Conservation (phyloP, 2,329 filamentous ascomycete species). For the Venturia aucupariae region DNA sequence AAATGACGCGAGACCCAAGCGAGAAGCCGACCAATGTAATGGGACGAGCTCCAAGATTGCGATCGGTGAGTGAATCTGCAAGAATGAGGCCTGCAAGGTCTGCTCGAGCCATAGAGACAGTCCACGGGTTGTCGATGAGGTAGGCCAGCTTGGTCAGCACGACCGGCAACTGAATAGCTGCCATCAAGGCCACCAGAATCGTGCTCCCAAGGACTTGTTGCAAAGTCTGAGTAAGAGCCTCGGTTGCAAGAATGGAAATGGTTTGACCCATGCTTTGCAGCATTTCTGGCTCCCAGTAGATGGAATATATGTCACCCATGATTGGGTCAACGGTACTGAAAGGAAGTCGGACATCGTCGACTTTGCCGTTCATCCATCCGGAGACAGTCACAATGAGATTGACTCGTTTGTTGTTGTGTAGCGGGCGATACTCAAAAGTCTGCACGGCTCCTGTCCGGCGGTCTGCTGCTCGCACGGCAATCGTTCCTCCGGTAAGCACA, state of each 20-base stretch:
- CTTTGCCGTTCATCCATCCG: conserved; percentile 97
- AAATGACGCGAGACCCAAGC: conserved; percentile 83
- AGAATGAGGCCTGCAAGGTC: conserved; percentile 83
- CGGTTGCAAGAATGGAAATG: conserved; percentile 94
- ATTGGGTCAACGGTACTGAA: conserved; percentile 94
- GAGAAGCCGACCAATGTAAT: conserved; percentile 94
- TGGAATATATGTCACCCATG: conserved; percentile 97
- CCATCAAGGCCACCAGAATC: conserved; percentile 81
- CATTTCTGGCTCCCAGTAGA: conserved; percentile 98
- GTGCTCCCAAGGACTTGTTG: conserved; percentile 92
- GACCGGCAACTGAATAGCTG: conserved; percentile 82
- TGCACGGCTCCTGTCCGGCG: conserved; percentile 83
- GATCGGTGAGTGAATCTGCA: conserved; percentile 85
- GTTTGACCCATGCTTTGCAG: conserved; percentile 95
- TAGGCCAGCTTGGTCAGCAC: conserved; percentile 90
- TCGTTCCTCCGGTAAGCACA: conserved; percentile 75
- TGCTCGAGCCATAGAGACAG: conserved; percentile 86
- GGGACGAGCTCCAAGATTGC: conserved; percentile 81
- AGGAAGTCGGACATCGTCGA: conserved; percentile 90
- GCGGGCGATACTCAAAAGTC: conserved; percentile 91
- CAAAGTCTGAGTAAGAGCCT: conserved; percentile 91
- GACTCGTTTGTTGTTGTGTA: conserved; percentile 96
- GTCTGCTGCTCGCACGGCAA: conserved; percentile 77
- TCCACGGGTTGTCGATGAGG: conserved; percentile 97
- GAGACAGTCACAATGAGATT: conserved; percentile 93